Conservation (phyloP, 768 basidiomycete species). For the Suillus cothurnatus region DNA sequence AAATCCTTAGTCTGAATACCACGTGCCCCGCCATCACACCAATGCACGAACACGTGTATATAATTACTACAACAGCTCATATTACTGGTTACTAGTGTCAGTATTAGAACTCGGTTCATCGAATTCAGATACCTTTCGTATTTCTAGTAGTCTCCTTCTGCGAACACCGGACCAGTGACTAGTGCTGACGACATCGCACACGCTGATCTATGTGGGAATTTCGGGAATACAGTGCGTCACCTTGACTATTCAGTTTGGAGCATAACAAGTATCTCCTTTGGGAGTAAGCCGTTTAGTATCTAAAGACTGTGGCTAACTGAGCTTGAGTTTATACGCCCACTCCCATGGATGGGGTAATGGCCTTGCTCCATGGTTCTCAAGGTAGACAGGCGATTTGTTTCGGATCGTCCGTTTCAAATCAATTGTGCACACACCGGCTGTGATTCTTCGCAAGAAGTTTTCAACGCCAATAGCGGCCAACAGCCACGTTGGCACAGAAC, state of each 20-base stretch:
- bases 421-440: not conserved
- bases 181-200: not conserved
- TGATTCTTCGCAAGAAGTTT: not conserved
- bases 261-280: slow-evolving; percentile 2
- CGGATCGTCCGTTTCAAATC: not conserved
- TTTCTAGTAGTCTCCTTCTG: slow-evolving; percentile 3
- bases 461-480: no score
- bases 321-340: not conserved
- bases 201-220: slow-evolving; percentile 7
- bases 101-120: slow-evolving; percentile 2
- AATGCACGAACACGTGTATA: not conserved
- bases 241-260: slow-evolving; percentile 8
- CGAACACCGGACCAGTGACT: not conserved
- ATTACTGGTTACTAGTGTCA: not conserved
- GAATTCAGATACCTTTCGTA: not conserved
- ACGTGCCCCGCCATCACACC: not conserved
- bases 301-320: slow-evolving; percentile 1
- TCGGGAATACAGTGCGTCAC: not conserved
- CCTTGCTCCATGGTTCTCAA: not conserved
- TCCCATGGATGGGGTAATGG: slow-evolving; percentile 3
- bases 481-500: not conserved
- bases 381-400: not conserved
- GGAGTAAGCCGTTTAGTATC: slow-evolving; percentile 4
- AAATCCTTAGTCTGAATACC: slow-evolving; percentile 1
- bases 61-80: not conserved